Percentiles rank a stretch among this genome's conserved stretches.
These are phyloP conservation scores for Naegleria lovaniensis DNA, from an alignment of 208 protist genomes.

Conservation along the genomic window DNA sequence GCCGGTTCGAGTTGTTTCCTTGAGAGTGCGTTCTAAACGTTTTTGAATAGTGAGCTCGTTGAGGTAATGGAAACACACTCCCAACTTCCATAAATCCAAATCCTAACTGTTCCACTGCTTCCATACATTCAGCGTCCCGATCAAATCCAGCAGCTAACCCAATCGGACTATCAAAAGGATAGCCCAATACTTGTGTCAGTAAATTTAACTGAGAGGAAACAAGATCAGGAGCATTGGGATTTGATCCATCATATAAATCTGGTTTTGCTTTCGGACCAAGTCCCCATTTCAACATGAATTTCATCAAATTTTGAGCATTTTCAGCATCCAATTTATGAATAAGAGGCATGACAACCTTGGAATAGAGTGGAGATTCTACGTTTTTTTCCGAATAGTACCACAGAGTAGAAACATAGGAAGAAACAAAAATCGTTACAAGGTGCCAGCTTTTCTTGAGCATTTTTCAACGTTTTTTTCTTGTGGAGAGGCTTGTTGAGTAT, in stretches of 20 bases:
- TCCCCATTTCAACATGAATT: not conserved
- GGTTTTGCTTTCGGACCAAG: no score
- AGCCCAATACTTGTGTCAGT: constrained; percentile 42
- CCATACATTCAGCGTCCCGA: constrained; percentile 50
- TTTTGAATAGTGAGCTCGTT: constrained; percentile 54
- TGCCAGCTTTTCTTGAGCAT: no score
- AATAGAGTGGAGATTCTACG: not conserved
- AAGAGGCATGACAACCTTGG: not conserved
- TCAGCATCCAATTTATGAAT: constrained; percentile 31
- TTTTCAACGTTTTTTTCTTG: no score
- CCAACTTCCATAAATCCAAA: constrained; percentile 57
- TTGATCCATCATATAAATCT: not conserved
- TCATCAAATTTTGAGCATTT: constrained; percentile 33
- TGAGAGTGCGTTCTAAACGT: constrained; percentile 49
- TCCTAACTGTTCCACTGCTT: constrained; percentile 42
- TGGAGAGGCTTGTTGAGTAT: no score
- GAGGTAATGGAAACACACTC: constrained; percentile 50
- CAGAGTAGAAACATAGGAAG: no score
- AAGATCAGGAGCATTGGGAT: no score
- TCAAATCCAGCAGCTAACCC: constrained; percentile 60
- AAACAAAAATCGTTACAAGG: no score
- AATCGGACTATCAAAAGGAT: constrained; percentile 46
- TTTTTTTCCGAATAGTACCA: no score
- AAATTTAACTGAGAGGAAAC: no score
- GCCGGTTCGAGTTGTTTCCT: constrained; percentile 28